A percentile compares a stretch with the other conserved stretches of the same genome.
These are phyloP conservation scores for Nothomitra cinnamomea DNA, from an alignment of 2,329 filamentous ascomycete genomes.

Conservation along the genomic window DNA sequence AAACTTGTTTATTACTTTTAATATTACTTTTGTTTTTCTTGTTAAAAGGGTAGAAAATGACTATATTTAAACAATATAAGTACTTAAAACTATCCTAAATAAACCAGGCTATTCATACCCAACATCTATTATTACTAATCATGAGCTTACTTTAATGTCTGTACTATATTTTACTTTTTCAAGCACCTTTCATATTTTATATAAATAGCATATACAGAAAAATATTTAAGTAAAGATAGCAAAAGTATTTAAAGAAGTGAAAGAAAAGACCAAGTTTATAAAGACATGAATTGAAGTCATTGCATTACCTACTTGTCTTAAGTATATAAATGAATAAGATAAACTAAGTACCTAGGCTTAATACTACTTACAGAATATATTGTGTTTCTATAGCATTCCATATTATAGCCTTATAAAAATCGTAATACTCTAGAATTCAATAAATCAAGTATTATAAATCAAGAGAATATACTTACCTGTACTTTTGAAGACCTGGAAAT, in stretches of 20 bases:
- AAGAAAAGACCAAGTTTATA: neutral
- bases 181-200: neutral
- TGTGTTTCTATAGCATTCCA: too few relatives aligned
- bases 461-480: too few relatives aligned
- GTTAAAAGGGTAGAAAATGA: neutral
- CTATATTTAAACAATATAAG: neutral
- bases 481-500: too few relatives aligned
- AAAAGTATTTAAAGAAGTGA: neutral
- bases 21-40: neutral
- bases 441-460: too few relatives aligned
- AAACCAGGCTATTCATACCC: neutral
- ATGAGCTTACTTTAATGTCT: neutral
- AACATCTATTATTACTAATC: neutral
- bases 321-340: neutral
- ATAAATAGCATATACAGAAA: neutral
- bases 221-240: neutral
- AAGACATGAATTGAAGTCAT: neutral
- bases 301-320: neutral
- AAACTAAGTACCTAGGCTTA: too few relatives aligned
- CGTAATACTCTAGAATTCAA: too few relatives aligned
- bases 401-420: too few relatives aligned
- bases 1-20: neutral
- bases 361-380: too few relatives aligned
- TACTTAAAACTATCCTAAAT: neutral
- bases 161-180: neutral